Conservation (phyloP, 139 green algal genomes). For the Auxenochlorella pyrenoidosa region DNA sequence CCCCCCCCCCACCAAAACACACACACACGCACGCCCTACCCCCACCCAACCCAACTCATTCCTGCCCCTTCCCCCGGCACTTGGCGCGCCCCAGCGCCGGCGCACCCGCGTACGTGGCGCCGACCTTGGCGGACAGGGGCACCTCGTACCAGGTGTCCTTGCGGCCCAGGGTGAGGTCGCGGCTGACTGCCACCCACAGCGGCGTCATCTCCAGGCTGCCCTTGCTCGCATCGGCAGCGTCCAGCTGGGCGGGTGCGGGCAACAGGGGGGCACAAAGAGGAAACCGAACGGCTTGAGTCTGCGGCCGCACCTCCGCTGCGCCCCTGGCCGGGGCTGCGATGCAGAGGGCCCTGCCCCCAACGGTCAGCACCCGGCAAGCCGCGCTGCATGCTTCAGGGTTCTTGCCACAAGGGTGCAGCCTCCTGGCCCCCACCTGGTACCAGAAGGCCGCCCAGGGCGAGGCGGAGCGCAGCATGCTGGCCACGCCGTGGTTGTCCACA, state of each 20-base stretch:
- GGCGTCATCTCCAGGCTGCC: background rate
- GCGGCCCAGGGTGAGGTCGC: background rate
- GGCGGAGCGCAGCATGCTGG: background rate
- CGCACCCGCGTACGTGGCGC: background rate
- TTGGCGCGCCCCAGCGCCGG: too few relatives aligned
- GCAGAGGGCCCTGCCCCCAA: too few relatives aligned
- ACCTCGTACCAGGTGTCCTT: conserved; percentile 21
- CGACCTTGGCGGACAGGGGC: conserved; percentile 10
- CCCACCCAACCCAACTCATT: too few relatives aligned
- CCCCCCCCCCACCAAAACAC: too few relatives aligned
- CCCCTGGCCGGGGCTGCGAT: too few relatives aligned
- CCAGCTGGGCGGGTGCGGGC: background rate
- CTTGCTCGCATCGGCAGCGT: background rate
- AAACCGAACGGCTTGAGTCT: too few relatives aligned
- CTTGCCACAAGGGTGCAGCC: background rate
- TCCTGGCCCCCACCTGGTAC: background rate
- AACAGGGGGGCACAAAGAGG: too few relatives aligned
- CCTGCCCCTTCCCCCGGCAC: too few relatives aligned
- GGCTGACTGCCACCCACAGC: background rate
- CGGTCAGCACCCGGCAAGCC: background rate
- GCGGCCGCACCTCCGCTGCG: too few relatives aligned
- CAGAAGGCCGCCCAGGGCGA: conserved; percentile 10
- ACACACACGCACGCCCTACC: too few relatives aligned
- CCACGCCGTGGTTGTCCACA: background rate
- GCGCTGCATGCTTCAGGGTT: background rate